Percentiles rank a stretch among this genome's conserved stretches.
These are phyloP conservation scores for Hyaloscypha variabilis DNA, from an alignment of 495 filamentous ascomycete species.

Conservation along the genomic window DNA sequence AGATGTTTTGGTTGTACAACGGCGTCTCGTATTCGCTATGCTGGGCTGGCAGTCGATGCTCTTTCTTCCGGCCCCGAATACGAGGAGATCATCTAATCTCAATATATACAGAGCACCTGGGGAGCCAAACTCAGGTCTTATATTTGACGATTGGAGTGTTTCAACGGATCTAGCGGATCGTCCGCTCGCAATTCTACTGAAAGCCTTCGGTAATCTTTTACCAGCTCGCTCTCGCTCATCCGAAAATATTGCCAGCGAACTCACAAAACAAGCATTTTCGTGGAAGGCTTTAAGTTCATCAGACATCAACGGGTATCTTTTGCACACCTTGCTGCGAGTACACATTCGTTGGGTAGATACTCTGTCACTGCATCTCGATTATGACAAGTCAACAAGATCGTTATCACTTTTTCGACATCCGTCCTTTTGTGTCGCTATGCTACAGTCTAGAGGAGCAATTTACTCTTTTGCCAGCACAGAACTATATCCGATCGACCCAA, in stretches of 20 bases:
- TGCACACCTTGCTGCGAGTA: conserved; percentile 6
- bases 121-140: conserved; percentile 3
- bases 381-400: conserved; percentile 7
- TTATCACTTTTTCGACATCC: conserved; percentile 1
- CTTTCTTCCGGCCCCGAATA: conserved; percentile 1
- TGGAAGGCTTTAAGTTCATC: conserved; percentile 5
- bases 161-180: neutral
- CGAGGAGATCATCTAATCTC: conserved; percentile 1
- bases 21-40: conserved; percentile 2
- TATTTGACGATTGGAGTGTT: conserved; percentile 4
- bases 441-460: conserved; percentile 3
- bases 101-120: conserved; percentile 5
- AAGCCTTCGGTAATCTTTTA: conserved; percentile 9
- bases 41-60: conserved; percentile 1
- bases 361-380: conserved; percentile 5
- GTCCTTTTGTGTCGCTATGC: conserved; percentile 2
- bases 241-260: conserved; percentile 9
- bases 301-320: conserved; percentile 1
- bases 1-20: neutral
- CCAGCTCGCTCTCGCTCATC: conserved; percentile 6
- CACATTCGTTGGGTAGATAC: conserved; percentile 11
- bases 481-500: neutral
- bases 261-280: conserved; percentile 3
- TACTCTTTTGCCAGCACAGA: conserved; percentile 4
- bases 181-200: conserved; percentile 5